These are phyloP conservation scores for Phycomyces blakesleeanus DNA, from an alignment of 192 early-diverging fungal genomes.

Conservation along the genomic window DNA sequence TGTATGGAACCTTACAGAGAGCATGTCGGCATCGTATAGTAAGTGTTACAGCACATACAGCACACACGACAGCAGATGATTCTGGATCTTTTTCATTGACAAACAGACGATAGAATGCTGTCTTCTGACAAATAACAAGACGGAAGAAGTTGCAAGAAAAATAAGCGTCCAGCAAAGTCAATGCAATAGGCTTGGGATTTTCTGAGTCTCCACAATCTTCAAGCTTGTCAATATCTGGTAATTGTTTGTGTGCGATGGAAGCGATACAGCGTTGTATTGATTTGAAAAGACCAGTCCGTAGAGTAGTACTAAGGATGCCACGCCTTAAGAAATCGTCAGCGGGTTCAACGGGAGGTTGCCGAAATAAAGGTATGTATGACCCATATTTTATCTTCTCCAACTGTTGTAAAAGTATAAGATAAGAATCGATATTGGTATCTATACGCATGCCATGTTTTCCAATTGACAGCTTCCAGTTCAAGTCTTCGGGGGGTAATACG, in stretches of 20 bases:
- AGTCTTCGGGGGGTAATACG: not conserved
- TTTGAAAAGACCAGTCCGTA: not conserved
- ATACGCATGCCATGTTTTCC: not conserved
- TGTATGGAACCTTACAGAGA: conserved; percentile 3
- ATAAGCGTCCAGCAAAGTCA: conserved; percentile 4
- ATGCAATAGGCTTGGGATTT: not conserved
- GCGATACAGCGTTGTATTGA: not conserved
- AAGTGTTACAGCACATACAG: conserved; percentile 12
- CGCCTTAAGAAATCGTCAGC: not conserved
- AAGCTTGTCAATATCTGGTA: not conserved
- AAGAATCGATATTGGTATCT: conserved; percentile 1
- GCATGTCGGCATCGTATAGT: conserved; percentile 23
- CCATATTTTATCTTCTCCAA: not conserved
- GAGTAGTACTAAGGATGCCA: not conserved
- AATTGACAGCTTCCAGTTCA: not conserved
- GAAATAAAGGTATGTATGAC: not conserved
- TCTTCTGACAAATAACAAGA: conserved; percentile 9
- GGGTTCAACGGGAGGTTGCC: not conserved
- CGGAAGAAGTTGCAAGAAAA: conserved; percentile 12
- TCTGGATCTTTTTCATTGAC: conserved; percentile 5
- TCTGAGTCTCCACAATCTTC: not conserved
- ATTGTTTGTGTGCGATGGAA: not conserved
- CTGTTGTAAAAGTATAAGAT: not conserved
- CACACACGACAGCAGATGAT: conserved; percentile 18
- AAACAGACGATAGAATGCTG: conserved; percentile 17